These are phyloP conservation scores for Paramecium caudatum DNA, from an alignment of 73 alveolate genomes.

Conservation along the genomic window DNA sequence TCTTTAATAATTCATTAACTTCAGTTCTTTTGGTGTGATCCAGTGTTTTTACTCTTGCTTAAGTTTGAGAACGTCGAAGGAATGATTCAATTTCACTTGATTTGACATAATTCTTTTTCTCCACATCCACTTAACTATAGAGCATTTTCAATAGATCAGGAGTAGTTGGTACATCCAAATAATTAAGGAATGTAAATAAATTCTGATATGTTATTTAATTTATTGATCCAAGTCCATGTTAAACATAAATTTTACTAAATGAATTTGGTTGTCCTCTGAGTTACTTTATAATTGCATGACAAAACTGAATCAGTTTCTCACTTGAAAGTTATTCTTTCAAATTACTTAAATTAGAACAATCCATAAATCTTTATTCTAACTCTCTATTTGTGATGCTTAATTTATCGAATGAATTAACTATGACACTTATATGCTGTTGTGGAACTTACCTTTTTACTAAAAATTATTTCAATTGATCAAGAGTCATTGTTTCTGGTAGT, in stretches of 20 bases:
- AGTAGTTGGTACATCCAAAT: slow-evolving; percentile 32
- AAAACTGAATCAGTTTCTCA: slow-evolving; percentile 23
- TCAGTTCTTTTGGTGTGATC: slow-evolving; percentile 51
- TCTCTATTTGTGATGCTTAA: neutral
- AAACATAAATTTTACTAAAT: slow-evolving; percentile 21
- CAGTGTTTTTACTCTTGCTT: slow-evolving; percentile 47
- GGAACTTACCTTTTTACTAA: slow-evolving; percentile 13
- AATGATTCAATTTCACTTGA: slow-evolving; percentile 55
- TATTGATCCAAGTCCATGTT: slow-evolving; percentile 53
- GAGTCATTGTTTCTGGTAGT: slow-evolving; percentile 28
- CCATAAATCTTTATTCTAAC: neutral
- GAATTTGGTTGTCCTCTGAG: slow-evolving; percentile 36
- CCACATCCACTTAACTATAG: slow-evolving; percentile 12
- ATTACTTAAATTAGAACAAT: slow-evolving; percentile 28
- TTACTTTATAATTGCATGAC: slow-evolving; percentile 25
- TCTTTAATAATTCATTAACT: slow-evolving; percentile 23
- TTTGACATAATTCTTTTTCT: neutral
- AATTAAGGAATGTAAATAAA: slow-evolving; percentile 26
- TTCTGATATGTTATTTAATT: slow-evolving; percentile 42
- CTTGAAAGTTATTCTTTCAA: slow-evolving; percentile 44
- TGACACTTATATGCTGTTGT: neutral
- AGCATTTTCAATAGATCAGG: neutral
- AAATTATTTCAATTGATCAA: slow-evolving; percentile 37
- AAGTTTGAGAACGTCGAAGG: slow-evolving; percentile 13
- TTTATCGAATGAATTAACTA: slow-evolving; percentile 45